Evolutionary conservation across 768 basidiomycete species (phyloP), one percentile per base, ranked within the genome.

Genomic region (Phanerodontia chrysosporium): DNA sequence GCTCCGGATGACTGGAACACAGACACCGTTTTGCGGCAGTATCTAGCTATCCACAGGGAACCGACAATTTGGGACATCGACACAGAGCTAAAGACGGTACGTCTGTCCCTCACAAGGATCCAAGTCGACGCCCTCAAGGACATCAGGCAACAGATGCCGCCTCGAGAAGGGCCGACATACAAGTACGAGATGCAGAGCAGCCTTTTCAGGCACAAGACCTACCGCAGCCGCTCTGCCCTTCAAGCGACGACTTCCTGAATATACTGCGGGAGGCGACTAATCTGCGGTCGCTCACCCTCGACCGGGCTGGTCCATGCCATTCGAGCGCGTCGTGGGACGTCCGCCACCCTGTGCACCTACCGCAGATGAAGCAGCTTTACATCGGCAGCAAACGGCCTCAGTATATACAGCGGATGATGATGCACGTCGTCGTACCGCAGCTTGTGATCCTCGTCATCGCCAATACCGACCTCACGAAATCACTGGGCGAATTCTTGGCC

Each of bases 361-460:
- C 24, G 6, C 13, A 27, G 35, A 9, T 42, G 10, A 21, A 16
- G 21, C 21, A 30, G 1, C 35, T 53, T 10, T 24, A 22, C 24
- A 9, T 53, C 35, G 52, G 39, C 2, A 14, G n/a, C 25, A 73
- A 81, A 42, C 62, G 88, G 21, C 30, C 30, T 7, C 16, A 12
- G 3, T 24, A 22, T 21, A 39, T 39, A 8, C 35, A 24, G 21
- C 24, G 16, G 7, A 10, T 42, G 22, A n/a, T 84, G 83, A 67
- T 73, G 25, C 79, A 80, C 44, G 72, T 91, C 59, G 64, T 70
- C n/a, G 83, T 83, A 1, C 86, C 87, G 7, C 75, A 80, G 51
- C 67, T 88, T 29, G 75, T 76, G 58, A 82, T 83, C 62, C 70
- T 90, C 36, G 83, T 83, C 3, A 66, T 90, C 25, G 79, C 83